phyloP scores from a whole-genome alignment of 2,329 filamentous ascomycete genomes.

The Knoxdaviesia proteae region DNA sequence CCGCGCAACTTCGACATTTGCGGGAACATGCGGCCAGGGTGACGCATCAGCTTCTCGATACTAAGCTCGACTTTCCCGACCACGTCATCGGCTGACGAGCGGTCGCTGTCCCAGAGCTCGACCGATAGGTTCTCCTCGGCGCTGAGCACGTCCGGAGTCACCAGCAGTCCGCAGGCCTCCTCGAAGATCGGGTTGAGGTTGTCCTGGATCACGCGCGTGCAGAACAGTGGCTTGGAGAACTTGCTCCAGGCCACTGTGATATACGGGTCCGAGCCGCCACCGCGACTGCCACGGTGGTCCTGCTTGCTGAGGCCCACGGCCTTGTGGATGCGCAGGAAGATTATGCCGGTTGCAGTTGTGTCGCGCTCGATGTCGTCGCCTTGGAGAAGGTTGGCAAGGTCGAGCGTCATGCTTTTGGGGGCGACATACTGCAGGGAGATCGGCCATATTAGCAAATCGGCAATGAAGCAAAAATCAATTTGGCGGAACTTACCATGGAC shows the following conservation, averaged over 20 bases:
- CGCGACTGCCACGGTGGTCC: constrained; percentile 58
- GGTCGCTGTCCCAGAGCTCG: constrained; percentile 90
- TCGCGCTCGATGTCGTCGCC: constrained; percentile 88
- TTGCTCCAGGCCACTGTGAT: constrained; percentile 91
- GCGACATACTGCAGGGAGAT: constrained; percentile 44
- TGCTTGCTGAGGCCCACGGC: constrained; percentile 81
- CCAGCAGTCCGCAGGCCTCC: constrained; percentile 65
- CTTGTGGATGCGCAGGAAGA: constrained; percentile 82
- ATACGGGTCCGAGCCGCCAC: constrained; percentile 85
- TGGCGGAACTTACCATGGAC: constrained; percentile 29
- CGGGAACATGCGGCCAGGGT: constrained; percentile 81
- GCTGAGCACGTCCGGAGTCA: constrained; percentile 78
- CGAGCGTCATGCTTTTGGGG: constrained; percentile 81
- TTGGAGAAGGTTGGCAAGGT: constrained; percentile 74
- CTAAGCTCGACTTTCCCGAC: constrained; percentile 88
- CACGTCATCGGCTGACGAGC: constrained; percentile 80
- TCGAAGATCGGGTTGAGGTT: constrained; percentile 86
- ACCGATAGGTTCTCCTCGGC: constrained; percentile 83
- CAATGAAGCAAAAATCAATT: background rate
- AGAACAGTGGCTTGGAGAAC: constrained; percentile 95
- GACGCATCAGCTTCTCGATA: constrained; percentile 81
- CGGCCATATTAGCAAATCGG: background rate
- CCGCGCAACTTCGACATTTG: constrained; percentile 69
- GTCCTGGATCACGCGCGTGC: constrained; percentile 86
- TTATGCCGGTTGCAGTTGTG: constrained; percentile 63